These are phyloP conservation scores for Magnolia changhungtana DNA, from an alignment of 164 flowering plant species.

Conservation along the genomic window DNA sequence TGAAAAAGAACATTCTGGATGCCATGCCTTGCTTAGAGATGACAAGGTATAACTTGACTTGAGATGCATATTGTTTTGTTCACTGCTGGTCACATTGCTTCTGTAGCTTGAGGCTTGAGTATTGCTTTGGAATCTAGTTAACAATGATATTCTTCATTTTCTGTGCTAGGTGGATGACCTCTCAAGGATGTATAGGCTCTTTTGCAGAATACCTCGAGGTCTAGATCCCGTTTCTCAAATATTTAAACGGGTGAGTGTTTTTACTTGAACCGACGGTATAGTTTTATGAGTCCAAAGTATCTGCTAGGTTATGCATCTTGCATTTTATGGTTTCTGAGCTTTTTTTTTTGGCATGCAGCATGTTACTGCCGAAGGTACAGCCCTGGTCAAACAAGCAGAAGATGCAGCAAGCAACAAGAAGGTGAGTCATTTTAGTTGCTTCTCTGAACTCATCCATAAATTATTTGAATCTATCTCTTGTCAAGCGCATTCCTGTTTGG, in stretches of 20 bases:
- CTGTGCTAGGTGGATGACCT: constrained; percentile 60
- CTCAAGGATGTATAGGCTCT: constrained; percentile 91
- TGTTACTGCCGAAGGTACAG: constrained; percentile 87
- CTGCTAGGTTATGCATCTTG: background rate
- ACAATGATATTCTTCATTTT: background rate
- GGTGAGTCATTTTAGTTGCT: constrained; percentile 31
- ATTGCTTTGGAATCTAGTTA: background rate
- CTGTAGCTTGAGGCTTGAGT: background rate
- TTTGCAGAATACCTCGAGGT: constrained; percentile 63
- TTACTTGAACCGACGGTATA: background rate
- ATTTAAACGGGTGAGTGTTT: constrained; percentile 75
- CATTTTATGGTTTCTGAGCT: constrained; percentile 3
- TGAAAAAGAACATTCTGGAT: constrained; percentile 95
- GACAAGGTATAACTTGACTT: constrained; percentile 55
- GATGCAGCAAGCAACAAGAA: constrained; percentile 93
- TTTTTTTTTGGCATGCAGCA: constrained; percentile 51
- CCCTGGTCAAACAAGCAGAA: constrained; percentile 92
- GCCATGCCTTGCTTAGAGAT: constrained; percentile 84
- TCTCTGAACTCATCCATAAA: background rate
- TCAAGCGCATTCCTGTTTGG: background rate
- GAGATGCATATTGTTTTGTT: background rate
- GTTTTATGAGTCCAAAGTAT: background rate
- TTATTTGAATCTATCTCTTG: background rate
- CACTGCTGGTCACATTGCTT: background rate
- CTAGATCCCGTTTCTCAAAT: constrained; percentile 76